Percentiles rank a stretch among this genome's conserved stretches.
These are phyloP conservation scores for Didymella glomerata DNA, from an alignment of 2,329 filamentous ascomycete genomes.

Conservation along the genomic window DNA sequence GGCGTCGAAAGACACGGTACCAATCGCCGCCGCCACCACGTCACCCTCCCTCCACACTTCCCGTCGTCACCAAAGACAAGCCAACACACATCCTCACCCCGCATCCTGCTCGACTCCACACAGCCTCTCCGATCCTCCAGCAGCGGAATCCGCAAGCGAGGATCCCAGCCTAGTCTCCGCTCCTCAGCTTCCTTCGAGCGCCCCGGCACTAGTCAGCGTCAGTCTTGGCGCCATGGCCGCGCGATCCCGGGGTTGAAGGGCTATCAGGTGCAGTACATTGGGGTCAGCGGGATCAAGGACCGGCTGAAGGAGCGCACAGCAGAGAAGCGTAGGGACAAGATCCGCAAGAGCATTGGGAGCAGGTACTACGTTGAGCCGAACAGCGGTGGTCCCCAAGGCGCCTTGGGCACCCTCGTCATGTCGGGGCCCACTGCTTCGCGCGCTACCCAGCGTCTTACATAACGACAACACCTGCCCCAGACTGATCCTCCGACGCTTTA, in stretches of 20 bases:
- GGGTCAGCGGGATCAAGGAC: slow-evolving; percentile 59
- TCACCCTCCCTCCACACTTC: slow-evolving; percentile 37
- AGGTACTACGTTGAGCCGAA: slow-evolving; percentile 49
- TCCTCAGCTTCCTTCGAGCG: slow-evolving; percentile 27
- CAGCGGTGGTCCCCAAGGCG: slow-evolving; percentile 2
- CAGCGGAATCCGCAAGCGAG: slow-evolving; percentile 38
- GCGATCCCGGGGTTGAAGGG: slow-evolving; percentile 54
- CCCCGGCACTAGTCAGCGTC: slow-evolving; percentile 18
- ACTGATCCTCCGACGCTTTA: not conserved
- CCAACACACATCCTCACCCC: slow-evolving; percentile 28
- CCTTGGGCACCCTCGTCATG: not conserved
- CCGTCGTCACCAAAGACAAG: slow-evolving; percentile 25
- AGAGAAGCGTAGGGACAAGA: slow-evolving; percentile 61
- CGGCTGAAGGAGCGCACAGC: slow-evolving; percentile 57
- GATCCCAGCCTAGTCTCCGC: slow-evolving; percentile 30
- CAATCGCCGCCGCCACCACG: slow-evolving; percentile 41
- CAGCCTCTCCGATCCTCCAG: slow-evolving; percentile 26
- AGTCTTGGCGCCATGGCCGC: slow-evolving; percentile 43
- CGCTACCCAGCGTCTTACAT: not conserved
- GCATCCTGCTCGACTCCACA: slow-evolving; percentile 40
- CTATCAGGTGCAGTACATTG: slow-evolving; percentile 61
- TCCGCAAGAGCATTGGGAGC: slow-evolving; percentile 64
- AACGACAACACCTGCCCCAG: not conserved
- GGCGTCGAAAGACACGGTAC: slow-evolving; percentile 60
- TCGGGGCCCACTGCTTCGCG: not conserved